A percentile compares a stretch with the other conserved stretches of the same genome.
phyloP scores from a whole-genome alignment of 257 asterid genomes.

The Jacaranda mimosifolia region DNA sequence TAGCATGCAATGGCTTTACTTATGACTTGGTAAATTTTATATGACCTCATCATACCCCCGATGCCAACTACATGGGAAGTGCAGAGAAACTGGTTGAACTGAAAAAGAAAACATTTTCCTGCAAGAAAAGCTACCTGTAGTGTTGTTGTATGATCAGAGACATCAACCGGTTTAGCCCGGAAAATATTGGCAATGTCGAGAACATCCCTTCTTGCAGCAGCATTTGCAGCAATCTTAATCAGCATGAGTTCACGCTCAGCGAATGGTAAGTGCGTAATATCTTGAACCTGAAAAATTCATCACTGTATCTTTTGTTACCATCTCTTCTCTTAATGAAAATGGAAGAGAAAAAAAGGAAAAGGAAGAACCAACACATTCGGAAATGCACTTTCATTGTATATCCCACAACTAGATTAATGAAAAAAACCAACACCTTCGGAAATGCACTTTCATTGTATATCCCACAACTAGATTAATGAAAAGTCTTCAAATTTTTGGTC shows the following conservation, averaged over 20 bases:
- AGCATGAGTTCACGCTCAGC: conserved; percentile 95
- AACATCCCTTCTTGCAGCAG: conserved; percentile 84
- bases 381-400: neutral
- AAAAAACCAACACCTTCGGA: neutral
- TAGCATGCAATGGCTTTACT: too few species aligned
- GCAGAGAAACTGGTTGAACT: neutral
- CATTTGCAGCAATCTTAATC: conserved; percentile 82
- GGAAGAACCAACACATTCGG: neutral
- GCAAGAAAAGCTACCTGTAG: conserved; percentile 61
- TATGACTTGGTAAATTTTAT: neutral
- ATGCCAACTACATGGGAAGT: too few species aligned
- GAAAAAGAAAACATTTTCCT: conserved; percentile 2
- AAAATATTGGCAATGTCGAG: conserved; percentile 91
- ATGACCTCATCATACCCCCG: neutral
- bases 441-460: neutral
- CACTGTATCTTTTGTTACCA: conserved; percentile 12
- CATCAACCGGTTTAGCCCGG: conserved; percentile 93
- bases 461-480: neutral
- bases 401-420: neutral
- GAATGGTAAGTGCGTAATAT: conserved; percentile 79
- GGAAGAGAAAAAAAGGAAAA: neutral
- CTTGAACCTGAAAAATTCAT: conserved; percentile 65
- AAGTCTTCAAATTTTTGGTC: neutral
- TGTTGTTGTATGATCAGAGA: conserved; percentile 89
- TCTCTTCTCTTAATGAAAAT: conserved; percentile 21